Base-by-base conservation (phyloP, 2,329 filamentous ascomycete genomes). In the Epichloe elymi region DNA sequence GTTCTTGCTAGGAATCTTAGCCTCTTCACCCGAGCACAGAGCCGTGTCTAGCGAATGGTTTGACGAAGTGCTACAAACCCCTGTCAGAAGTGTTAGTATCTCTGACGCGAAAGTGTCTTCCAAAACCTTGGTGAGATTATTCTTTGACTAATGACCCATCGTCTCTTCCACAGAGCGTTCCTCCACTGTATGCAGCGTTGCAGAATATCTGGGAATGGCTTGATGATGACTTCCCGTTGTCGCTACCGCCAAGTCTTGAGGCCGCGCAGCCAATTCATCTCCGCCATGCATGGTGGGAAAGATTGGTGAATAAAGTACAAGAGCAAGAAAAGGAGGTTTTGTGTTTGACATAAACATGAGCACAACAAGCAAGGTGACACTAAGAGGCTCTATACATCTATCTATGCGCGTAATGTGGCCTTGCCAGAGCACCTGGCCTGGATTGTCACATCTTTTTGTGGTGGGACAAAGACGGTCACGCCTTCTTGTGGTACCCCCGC, bases 261-360 rank as follows among this genome's bases (percentile, higher is more conserved):
- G 41, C 63, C 14, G 48, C 59, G 40, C 51, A 56, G 17, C 50
- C 56, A 19, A 59, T 70, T 46, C 53, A 57, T 41, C 53, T 61
- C 36, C 65, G 68, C 46, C 46, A 54, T 35, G 58, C 65, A 19
- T 71, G 68, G 69, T 71, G 68, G 68, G 69, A 71, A 58, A 51
- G 54, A n/a, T 60, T 71, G 51, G 65, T 71, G 17, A 54, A 54
- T 36, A 59, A 56, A 46, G 60, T 70, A 26, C 57, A 60, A 44
- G 56, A 60, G 7, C 56, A 58, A 46, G 66, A 66, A 55, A 46
- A 58, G 51, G 66, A 69, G 53, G 63, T 65, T 11, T 54, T 70
- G 39, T 71, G 68, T 56, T 58, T 70, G 46, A 70, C 68, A 35
- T 71, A 58, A 63, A 46, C 11, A 5, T 46, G 19, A 26, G 8